Conservation (phyloP, 2,329 filamentous ascomycete species). For the Microsporum canis region DNA sequence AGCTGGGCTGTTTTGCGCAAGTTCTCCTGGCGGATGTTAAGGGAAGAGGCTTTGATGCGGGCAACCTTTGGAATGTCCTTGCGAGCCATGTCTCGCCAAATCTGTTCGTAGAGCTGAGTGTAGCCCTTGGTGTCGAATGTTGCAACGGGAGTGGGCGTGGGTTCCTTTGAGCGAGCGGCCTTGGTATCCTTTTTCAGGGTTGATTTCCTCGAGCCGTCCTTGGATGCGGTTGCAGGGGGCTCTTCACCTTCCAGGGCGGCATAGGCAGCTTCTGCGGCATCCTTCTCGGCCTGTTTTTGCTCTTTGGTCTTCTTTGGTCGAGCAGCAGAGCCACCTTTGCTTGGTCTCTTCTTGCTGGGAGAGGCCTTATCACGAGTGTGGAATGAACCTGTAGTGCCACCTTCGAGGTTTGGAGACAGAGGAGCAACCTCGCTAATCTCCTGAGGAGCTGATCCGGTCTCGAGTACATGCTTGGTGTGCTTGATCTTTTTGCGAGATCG, state of each 20-base stretch:
- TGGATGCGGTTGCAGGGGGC: slow-evolving; percentile 42
- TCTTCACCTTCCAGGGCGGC: slow-evolving; percentile 49
- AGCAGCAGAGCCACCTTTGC: slow-evolving; percentile 39
- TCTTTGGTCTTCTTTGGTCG: slow-evolving; percentile 81
- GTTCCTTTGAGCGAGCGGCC: slow-evolving; percentile 31
- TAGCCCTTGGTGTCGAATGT: slow-evolving; percentile 82
- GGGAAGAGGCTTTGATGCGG: slow-evolving; percentile 75
- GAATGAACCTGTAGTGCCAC: slow-evolving; percentile 76
- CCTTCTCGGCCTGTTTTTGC: slow-evolving; percentile 57
- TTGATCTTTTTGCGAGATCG: slow-evolving; percentile 86
- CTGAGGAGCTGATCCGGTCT: slow-evolving; percentile 65
- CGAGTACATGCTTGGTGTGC: slow-evolving; percentile 75
- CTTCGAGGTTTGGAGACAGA: slow-evolving; percentile 69
- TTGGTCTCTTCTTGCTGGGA: slow-evolving; percentile 43
- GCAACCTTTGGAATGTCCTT: slow-evolving; percentile 91
- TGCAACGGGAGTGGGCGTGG: slow-evolving; percentile 43
- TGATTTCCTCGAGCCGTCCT: slow-evolving; percentile 42
- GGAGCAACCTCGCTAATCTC: slow-evolving; percentile 60
- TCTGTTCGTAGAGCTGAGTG: slow-evolving; percentile 94
- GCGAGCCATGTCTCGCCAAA: slow-evolving; percentile 85
- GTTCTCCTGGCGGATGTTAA: slow-evolving; percentile 83
- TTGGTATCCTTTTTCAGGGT: slow-evolving; percentile 35
- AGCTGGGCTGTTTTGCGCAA: slow-evolving; percentile 94
- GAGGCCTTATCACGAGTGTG: slow-evolving; percentile 49
- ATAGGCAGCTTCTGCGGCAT: slow-evolving; percentile 76